Conservation (phyloP, 768 basidiomycete genomes). For the Hypholoma fasciculare region DNA sequence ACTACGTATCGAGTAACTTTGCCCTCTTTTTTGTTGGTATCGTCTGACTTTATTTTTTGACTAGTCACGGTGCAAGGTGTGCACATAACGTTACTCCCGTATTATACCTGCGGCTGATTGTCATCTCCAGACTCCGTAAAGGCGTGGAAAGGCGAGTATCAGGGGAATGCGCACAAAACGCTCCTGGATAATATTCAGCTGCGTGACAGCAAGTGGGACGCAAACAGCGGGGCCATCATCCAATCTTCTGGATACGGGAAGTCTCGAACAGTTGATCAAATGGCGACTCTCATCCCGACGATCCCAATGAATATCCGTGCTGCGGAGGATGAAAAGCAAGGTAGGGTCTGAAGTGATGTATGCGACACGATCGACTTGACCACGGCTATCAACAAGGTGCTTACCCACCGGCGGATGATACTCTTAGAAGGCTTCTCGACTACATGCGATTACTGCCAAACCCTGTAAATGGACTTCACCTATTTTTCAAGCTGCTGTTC, state of each 20-base stretch:
- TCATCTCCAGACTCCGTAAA: not conserved
- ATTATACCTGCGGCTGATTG: not conserved
- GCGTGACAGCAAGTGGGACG: not conserved
- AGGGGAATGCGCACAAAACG: constrained; percentile 4
- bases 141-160: not conserved
- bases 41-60: not conserved
- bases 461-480: not conserved
- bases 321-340: not conserved
- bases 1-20: not conserved
- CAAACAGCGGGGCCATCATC: constrained; percentile 9
- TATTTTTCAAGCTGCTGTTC: not conserved
- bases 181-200: constrained; percentile 2
- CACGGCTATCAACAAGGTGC: not conserved
- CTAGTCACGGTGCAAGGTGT: not conserved
- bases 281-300: constrained; percentile 11
- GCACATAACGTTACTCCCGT: not conserved
- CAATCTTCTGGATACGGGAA: constrained; percentile 20
- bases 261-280: constrained; percentile 25
- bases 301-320: constrained; percentile 24
- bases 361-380: not conserved
- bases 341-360: not conserved
- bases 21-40: not conserved
- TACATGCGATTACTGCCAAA: not conserved
- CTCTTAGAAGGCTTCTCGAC: not conserved
- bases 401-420: not conserved